phyloP scores from a whole-genome alignment of 495 filamentous ascomycete genomes.

The Penicillium waksmanii region DNA sequence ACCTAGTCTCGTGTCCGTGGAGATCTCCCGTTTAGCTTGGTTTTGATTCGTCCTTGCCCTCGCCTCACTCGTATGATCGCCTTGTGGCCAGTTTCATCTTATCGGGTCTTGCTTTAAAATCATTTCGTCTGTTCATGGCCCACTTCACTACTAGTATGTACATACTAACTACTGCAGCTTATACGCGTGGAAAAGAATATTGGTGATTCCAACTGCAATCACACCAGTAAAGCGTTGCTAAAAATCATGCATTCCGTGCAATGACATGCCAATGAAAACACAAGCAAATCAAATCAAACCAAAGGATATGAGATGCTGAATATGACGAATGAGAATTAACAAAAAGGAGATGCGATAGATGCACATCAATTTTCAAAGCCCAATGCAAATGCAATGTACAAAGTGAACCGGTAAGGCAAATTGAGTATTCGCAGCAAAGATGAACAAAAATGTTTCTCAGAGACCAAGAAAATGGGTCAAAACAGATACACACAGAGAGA shows the following conservation, averaged over 20 bases:
- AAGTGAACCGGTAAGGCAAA: constrained; percentile 8
- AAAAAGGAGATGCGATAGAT: not conserved
- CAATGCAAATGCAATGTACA: constrained; percentile 29
- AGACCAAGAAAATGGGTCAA: constrained; percentile 1
- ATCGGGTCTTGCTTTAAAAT: not conserved
- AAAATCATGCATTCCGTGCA: not conserved
- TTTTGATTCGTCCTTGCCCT: no score
- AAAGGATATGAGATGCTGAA: not conserved
- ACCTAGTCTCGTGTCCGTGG: no score
- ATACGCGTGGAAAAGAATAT: not conserved
- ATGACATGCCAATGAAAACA: not conserved
- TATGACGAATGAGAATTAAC: not conserved
- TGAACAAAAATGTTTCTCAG: not conserved
- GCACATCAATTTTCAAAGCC: constrained; percentile 1
- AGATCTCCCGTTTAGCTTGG: no score
- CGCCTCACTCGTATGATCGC: no score
- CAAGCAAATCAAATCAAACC: not conserved
- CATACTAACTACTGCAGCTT: no score
- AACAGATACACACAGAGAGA: not conserved
- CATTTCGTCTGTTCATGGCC: not conserved
- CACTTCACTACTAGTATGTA: no score
- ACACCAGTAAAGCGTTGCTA: not conserved
- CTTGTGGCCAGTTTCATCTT: no score
- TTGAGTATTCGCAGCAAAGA: not conserved
- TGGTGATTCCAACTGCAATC: not conserved